Conservation (phyloP, 2,329 filamentous ascomycete species). For the Lasiodiplodia theobromae region DNA sequence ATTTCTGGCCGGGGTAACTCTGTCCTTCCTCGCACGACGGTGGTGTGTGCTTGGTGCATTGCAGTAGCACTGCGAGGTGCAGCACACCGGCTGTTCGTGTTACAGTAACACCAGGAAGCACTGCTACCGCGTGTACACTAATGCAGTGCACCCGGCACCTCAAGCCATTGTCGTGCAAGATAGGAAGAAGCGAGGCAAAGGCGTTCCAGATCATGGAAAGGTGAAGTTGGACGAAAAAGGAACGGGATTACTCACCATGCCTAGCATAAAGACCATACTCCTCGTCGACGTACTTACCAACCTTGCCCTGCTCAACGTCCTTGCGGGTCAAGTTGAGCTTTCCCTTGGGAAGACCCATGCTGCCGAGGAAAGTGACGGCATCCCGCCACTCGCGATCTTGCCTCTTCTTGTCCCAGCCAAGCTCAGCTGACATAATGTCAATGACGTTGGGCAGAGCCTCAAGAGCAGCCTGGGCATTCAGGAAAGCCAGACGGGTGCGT, state of each 20-base stretch:
- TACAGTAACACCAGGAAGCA: slow-evolving; percentile 15
- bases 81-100: slow-evolving; percentile 9
- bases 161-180: not conserved
- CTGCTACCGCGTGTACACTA: slow-evolving; percentile 24
- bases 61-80: slow-evolving; percentile 13
- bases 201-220: not conserved
- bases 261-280: slow-evolving; percentile 58
- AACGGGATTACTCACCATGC: slow-evolving; percentile 51
- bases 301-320: slow-evolving; percentile 64
- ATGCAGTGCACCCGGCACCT: slow-evolving; percentile 9
- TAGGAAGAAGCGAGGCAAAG: slow-evolving; percentile 3
- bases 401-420: slow-evolving; percentile 76
- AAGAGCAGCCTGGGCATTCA: slow-evolving; percentile 89
- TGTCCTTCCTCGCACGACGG: slow-evolving; percentile 11
- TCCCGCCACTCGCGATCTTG: slow-evolving; percentile 85
- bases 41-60: slow-evolving; percentile 21
- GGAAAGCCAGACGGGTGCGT: slow-evolving; percentile 83
- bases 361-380: slow-evolving; percentile 63
- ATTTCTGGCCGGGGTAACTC: slow-evolving; percentile 3
- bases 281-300: slow-evolving; percentile 54
- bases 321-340: slow-evolving; percentile 63
- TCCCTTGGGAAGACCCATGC: slow-evolving; percentile 67
- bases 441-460: slow-evolving; percentile 86
- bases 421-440: slow-evolving; percentile 85
- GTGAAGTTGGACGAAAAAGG: not conserved